phyloP scores from a whole-genome alignment of 768 basidiomycete genomes.

The Suillus fuscotomentosus region DNA sequence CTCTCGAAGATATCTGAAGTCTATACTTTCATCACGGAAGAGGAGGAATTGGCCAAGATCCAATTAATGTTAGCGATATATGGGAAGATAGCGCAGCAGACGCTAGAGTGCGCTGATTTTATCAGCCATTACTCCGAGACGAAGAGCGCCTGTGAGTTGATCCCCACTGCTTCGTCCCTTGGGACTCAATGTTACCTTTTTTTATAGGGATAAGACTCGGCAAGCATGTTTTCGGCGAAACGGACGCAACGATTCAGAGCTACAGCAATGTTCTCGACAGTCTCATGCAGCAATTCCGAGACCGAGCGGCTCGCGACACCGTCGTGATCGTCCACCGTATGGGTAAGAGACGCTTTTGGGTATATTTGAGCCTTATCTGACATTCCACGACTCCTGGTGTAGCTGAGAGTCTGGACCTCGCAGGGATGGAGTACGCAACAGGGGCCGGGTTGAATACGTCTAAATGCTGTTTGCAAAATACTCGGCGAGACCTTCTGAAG shows the following conservation, averaged over 20 bases:
- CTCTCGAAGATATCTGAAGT: not conserved
- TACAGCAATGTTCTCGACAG: constrained; percentile 1
- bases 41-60: not conserved
- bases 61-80: not conserved
- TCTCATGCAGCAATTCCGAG: constrained; percentile 6
- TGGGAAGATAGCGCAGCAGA: constrained; percentile 12
- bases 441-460: not conserved
- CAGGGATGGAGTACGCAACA: not conserved
- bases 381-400: not conserved
- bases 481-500: constrained; percentile 11
- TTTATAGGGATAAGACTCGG: not conserved
- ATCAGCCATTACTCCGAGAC: constrained; percentile 25
- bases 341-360: not conserved
- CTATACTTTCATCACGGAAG: constrained; percentile 2
- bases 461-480: constrained; percentile 13
- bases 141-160: constrained; percentile 19
- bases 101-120: constrained; percentile 26
- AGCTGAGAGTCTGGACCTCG: not conserved
- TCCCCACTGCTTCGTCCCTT: fast-evolving
- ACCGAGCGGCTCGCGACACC: not conserved
- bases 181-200: not conserved
- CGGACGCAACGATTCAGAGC: not conserved
- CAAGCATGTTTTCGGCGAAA: not conserved
- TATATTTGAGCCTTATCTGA: not conserved
- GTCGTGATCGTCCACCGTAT: not conserved